Base-by-base conservation (phyloP, 345 rosid genomes). In the Citrus sp. region DNA sequence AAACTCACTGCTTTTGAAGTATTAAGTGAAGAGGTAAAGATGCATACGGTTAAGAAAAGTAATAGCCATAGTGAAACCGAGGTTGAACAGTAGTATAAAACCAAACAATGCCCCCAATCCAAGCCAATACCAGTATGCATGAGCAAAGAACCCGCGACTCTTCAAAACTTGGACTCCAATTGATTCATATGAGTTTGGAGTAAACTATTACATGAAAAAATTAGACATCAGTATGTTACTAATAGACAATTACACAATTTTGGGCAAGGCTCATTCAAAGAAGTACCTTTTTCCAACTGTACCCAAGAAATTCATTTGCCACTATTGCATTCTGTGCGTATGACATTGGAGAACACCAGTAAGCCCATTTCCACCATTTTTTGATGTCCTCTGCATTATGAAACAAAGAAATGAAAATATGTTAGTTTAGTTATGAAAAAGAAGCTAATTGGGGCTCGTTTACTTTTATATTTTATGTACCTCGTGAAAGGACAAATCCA, bases 321-420 rank as follows among this genome's bases (percentile, higher is more conserved):
- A 77, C 74, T 0, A 90, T 81, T 12, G 92, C 91, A 70, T 84
- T 89, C 74, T 89, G 92, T 28, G 83, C 91, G 64, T 90, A 90
- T 89, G 85, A 87, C 84, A 90, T 6, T 25, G 94, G 92, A 19
- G 94, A 90, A 22, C 62, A 0, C 90, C 91, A 90, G 82, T 79
- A 89, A 63, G 82, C 92, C 94, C 91, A 90, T 60, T 81, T 79
- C 92, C 89, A 87, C 94, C 94, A 90, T 70, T 84, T 80, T 69
- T 85, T 85, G 7, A 90, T 70, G 54, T 87, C 61, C 59, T 83
- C 94, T 90, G 88, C 51, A 35, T 35, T 66, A 22, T 21, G n/a
- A 4, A 65, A 34, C 14, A 65, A 65, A 7, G 27, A 16, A 21
- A 35, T 0, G 19, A 13, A 66, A 4, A 25, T 21, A 66, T 66